phyloP scores from a whole-genome alignment of 129 eudicot genomes.

The Rutidosis leptorrhynchoides region DNA sequence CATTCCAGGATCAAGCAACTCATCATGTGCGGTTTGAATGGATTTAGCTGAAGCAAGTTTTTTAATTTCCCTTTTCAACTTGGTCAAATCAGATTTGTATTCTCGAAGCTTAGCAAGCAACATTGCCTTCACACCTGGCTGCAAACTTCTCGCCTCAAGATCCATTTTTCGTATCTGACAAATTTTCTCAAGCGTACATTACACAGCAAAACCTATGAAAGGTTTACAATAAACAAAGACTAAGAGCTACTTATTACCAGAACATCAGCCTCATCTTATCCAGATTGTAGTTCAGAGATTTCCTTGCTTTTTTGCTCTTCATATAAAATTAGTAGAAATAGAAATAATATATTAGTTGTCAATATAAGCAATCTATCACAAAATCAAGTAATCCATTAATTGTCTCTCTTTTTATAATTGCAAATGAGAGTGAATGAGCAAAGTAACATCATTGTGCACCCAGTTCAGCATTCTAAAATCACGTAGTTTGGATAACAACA shows the following conservation, averaged over 20 bases:
- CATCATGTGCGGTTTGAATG: constrained; percentile 67
- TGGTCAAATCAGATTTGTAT: constrained; percentile 85
- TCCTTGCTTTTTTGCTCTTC: constrained; percentile 71
- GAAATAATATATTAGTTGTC: constrained; percentile 15
- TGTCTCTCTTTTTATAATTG: too few species aligned
- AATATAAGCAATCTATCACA: constrained; percentile 6
- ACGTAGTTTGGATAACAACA: too few species aligned
- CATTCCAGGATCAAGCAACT: constrained; percentile 77
- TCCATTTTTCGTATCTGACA: constrained; percentile 95
- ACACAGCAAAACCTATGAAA: constrained; percentile 13
- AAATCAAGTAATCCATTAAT: too few species aligned
- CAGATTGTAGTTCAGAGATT: constrained; percentile 70
- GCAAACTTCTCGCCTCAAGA: constrained; percentile 98
- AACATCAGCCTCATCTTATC: constrained; percentile 90
- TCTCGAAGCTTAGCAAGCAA: constrained; percentile 97
- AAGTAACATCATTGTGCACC: too few species aligned
- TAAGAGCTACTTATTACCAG: constrained; percentile 54
- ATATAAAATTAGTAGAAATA: constrained; percentile 28
- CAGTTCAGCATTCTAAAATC: too few species aligned
- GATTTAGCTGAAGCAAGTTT: constrained; percentile 60
- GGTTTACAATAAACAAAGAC: not conserved
- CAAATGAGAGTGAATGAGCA: too few species aligned
- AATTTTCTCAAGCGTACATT: constrained; percentile 4
- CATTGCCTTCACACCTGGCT: constrained; percentile 84
- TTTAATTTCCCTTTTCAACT: constrained; percentile 79